These are phyloP conservation scores for Brasilioporus rufonigricans DNA, from an alignment of 768 basidiomycete genomes.

Conservation along the genomic window DNA sequence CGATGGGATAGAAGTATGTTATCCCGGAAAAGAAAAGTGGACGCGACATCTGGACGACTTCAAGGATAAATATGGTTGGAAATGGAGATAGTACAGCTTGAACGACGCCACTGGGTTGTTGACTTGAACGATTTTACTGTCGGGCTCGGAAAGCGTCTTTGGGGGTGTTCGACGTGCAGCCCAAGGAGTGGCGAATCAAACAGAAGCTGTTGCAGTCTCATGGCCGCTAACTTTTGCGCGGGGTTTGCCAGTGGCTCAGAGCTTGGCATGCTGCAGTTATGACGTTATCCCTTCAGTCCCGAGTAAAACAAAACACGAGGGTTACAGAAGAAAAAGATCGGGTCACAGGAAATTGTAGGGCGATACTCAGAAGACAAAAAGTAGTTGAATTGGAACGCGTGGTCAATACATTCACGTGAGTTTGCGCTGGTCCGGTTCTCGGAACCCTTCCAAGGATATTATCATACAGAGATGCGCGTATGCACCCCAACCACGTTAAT, in stretches of 20 bases:
- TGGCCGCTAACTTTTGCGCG: background rate
- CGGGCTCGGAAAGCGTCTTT: background rate
- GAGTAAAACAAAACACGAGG: too few relatives aligned
- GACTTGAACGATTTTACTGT: background rate
- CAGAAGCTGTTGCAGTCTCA: background rate
- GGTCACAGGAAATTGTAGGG: too few relatives aligned
- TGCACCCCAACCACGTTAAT: conserved; percentile 25
- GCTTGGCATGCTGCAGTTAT: too few relatives aligned
- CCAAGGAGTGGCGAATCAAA: background rate
- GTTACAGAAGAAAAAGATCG: too few relatives aligned
- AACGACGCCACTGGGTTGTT: too few relatives aligned
- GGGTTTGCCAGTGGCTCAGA: too few relatives aligned
- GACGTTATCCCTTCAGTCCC: too few relatives aligned
- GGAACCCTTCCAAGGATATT: background rate
- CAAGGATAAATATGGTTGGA: background rate
- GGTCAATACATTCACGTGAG: too few relatives aligned
- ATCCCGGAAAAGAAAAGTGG: conserved; percentile 27
- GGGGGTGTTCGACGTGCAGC: background rate
- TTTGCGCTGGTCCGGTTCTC: too few relatives aligned
- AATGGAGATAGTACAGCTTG: background rate
- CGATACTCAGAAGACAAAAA: too few relatives aligned
- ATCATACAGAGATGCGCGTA: too few relatives aligned
- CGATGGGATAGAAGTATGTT: conserved; percentile 54
- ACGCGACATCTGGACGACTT: conserved; percentile 20
- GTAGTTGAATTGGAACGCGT: too few relatives aligned